Conservation (phyloP, 805 yeast species). For the Metschnikowia chrysomelidarum region DNA sequence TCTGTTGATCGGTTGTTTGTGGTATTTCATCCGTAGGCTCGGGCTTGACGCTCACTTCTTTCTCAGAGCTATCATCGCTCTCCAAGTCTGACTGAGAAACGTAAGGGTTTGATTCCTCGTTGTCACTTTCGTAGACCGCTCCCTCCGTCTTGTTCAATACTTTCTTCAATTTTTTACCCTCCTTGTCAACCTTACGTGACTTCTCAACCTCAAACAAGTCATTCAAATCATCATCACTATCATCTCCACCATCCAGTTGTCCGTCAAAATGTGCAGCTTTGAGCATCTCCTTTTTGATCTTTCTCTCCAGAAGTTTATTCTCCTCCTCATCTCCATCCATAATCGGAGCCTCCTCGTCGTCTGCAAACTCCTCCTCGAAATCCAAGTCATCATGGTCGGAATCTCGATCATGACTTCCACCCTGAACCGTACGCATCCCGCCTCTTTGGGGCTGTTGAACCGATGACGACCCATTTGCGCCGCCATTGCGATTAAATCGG, state of each 20-base stretch:
- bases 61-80: slow-evolving; percentile 58
- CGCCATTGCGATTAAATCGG: slow-evolving; percentile 36
- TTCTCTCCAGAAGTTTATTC: slow-evolving; percentile 80
- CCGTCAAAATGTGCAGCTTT: slow-evolving; percentile 76
- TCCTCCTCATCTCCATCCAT: slow-evolving; percentile 96
- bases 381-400: slow-evolving; percentile 91
- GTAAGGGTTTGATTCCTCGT: slow-evolving; percentile 79
- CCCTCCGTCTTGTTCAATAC: slow-evolving; percentile 83
- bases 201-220: slow-evolving; percentile 65
- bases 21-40: slow-evolving; percentile 28
- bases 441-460: slow-evolving; percentile 3
- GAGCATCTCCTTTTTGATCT: slow-evolving; percentile 81
- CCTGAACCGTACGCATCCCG: slow-evolving; percentile 42
- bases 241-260: slow-evolving; percentile 53
- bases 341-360: slow-evolving; percentile 98
- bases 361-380: slow-evolving; percentile 95
- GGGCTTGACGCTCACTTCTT: slow-evolving; percentile 31
- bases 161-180: slow-evolving; percentile 81
- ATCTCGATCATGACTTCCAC: slow-evolving; percentile 50
- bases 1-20: slow-evolving; percentile 5
- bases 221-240: slow-evolving; percentile 58
- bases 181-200: slow-evolving; percentile 77
- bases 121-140: slow-evolving; percentile 86
- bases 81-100: slow-evolving; percentile 53
- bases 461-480: slow-evolving; percentile 7